Conservation (phyloP, 2,329 filamentous ascomycete genomes). For the Arthrinium puccinioides region DNA sequence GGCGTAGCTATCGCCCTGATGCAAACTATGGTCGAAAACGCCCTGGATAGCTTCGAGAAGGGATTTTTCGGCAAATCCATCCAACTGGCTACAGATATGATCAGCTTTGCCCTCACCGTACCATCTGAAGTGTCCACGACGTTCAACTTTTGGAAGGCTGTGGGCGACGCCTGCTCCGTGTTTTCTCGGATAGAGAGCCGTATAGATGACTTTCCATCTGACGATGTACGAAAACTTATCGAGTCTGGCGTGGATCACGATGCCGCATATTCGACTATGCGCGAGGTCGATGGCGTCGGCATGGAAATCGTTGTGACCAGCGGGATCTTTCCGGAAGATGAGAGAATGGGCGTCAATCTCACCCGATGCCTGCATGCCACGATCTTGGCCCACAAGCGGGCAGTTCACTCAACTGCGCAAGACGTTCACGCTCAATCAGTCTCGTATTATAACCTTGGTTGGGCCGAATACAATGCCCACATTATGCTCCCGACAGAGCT, state of each 20-base stretch:
- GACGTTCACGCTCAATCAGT: conserved; percentile 87
- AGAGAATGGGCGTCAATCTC: conserved; percentile 41
- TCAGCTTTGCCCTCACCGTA: conserved; percentile 60
- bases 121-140: conserved; percentile 55
- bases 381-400: conserved; percentile 82
- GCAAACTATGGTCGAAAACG: conserved; percentile 80
- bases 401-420: conserved; percentile 62
- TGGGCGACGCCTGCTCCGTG: conserved; percentile 81
- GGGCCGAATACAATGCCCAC: conserved; percentile 83
- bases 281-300: conserved; percentile 60
- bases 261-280: conserved; percentile 52
- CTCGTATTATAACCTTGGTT: conserved; percentile 95
- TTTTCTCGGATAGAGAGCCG: conserved; percentile 74
- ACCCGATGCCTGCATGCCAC: conserved; percentile 59
- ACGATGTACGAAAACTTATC: conserved; percentile 52
- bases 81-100: conserved; percentile 60
- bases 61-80: conserved; percentile 82
- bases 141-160: conserved; percentile 92
- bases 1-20: conserved; percentile 83
- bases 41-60: conserved; percentile 68
- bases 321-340: conserved; percentile 37
- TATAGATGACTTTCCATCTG: conserved; percentile 52
- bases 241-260: conserved; percentile 41
- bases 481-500: conserved; percentile 48
- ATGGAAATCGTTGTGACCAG: conserved; percentile 36